Conservation (phyloP, 192 early-diverging fungal species). For the Diversispora eburnea region DNA sequence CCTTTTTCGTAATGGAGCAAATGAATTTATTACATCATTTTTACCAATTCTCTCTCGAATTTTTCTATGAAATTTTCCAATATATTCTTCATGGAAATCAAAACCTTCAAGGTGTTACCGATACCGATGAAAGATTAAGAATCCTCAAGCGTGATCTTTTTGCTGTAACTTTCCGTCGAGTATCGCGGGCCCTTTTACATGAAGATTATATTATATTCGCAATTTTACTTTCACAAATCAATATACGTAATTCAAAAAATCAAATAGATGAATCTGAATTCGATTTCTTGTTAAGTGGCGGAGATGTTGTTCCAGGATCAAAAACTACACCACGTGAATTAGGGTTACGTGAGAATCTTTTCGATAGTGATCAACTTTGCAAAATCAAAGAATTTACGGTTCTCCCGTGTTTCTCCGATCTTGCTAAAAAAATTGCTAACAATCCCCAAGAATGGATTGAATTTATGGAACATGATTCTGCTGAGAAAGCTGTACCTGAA, state of each 20-base stretch:
- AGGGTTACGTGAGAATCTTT: conserved; percentile 44
- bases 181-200: conserved; percentile 81
- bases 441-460: conserved; percentile 47
- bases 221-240: conserved; percentile 83
- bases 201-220: conserved; percentile 90
- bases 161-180: conserved; percentile 71
- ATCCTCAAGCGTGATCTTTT: conserved; percentile 84
- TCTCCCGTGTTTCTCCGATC: conserved; percentile 40
- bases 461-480: conserved; percentile 42
- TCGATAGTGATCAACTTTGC: conserved; percentile 45
- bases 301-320: conserved; percentile 43
- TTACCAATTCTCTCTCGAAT: conserved; percentile 98
- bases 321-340: conserved; percentile 28
- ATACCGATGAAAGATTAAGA: conserved; percentile 64
- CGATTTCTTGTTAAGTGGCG: conserved; percentile 67
- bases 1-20: conserved; percentile 98
- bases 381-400: conserved; percentile 44
- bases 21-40: conserved; percentile 84
- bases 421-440: conserved; percentile 38
- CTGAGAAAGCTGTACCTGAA: conserved; percentile 51
- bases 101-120: conserved; percentile 58
- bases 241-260: conserved; percentile 59
- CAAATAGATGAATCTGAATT: conserved; percentile 61
- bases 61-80: conserved; percentile 92
- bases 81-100: conserved; percentile 76